Evolutionary conservation across 202 grass and related monocot species (phyloP), one percentile per base, ranked within the genome.

Genomic region (Panicum virgatum): DNA sequence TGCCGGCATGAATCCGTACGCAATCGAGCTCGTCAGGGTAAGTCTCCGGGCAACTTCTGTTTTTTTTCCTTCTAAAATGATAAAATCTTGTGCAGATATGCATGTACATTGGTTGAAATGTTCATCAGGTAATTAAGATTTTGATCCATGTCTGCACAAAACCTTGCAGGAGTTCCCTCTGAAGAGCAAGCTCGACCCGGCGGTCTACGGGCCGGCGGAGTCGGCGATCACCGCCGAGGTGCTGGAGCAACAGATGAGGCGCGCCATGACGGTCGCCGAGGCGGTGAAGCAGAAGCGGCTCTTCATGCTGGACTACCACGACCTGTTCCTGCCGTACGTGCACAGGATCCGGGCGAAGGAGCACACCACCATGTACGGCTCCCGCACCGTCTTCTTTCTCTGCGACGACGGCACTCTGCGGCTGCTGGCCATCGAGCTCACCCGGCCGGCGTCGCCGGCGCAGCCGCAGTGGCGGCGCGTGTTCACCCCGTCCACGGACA

Each of bases 381-480:
- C 95, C 1, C 90, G 95, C 27, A 91, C 92, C 7, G 0, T 98
- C 80, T 86, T 98, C 81, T 98, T 93, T 82, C 95, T 92, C 23
- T 75, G 51, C 46, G 69, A 84, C 54, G 76, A 91, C 23, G 88
- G 88, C 68, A 94, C 79, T n/a, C 92, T 94, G 13, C 79, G 40
- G 5, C 92, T 86, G 18, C 63, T 98, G 6, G 95, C 90, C 30
- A 94, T 98, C 78, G 92, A 93, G 81, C 92, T 98, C n/a, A 98
- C 88, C 2, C 53, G 88, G 9, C 95, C 90, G 4, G 43, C 84
- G 36, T 89, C 88, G 8, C 46, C 69, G 6, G 14, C 62, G 6
- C 57, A 52, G 53, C 86, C 88, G 27, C 92, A 91, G 62, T 92
- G 92, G 90, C 61, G 87, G 75, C 85, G 82, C 12, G 94, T 92